Conservation (phyloP, 1,284 basidiomycete genomes). For the Chalciporus sp. region DNA sequence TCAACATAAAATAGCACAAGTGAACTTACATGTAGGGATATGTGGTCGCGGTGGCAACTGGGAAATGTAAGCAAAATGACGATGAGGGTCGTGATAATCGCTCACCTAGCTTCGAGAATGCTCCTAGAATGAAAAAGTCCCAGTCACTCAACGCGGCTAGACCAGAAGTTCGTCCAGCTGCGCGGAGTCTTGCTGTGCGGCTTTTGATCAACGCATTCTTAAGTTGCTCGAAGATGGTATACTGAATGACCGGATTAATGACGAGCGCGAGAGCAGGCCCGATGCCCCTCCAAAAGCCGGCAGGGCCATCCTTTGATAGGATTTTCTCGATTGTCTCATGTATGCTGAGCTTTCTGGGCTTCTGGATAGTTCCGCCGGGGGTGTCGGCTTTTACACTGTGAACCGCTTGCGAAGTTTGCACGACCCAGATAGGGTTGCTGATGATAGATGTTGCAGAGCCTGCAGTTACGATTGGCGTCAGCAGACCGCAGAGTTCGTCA, state of each 20-base stretch:
- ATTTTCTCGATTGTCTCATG: constrained; percentile 75
- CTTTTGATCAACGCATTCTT: constrained; percentile 75
- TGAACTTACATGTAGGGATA: constrained; percentile 76
- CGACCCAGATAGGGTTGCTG: constrained; percentile 95
- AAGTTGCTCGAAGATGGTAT: constrained; percentile 86
- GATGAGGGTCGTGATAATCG: constrained; percentile 5
- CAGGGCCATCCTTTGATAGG: constrained; percentile 74
- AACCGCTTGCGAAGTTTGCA: constrained; percentile 92
- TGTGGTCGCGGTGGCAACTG: constrained; percentile 74
- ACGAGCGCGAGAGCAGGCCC: constrained; percentile 93
- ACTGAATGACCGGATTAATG: constrained; percentile 93
- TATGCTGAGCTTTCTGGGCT: constrained; percentile 61
- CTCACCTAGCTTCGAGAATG: constrained; percentile 83
- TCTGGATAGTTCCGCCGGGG: constrained; percentile 29
- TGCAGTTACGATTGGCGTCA: constrained; percentile 31
- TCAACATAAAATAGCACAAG: neutral
- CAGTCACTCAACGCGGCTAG: constrained; percentile 69
- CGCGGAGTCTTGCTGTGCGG: constrained; percentile 56
- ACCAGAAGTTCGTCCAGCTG: constrained; percentile 42
- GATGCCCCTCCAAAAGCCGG: constrained; percentile 93
- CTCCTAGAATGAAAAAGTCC: constrained; percentile 90
- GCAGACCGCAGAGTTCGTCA: neutral
- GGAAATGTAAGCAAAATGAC: neutral
- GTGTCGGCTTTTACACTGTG: constrained; percentile 48
- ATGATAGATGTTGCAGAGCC: constrained; percentile 90